Evolutionary conservation across 257 asterid species (phyloP), one percentile per base, ranked within the genome.

Genomic region (Scutellaria barbata): DNA sequence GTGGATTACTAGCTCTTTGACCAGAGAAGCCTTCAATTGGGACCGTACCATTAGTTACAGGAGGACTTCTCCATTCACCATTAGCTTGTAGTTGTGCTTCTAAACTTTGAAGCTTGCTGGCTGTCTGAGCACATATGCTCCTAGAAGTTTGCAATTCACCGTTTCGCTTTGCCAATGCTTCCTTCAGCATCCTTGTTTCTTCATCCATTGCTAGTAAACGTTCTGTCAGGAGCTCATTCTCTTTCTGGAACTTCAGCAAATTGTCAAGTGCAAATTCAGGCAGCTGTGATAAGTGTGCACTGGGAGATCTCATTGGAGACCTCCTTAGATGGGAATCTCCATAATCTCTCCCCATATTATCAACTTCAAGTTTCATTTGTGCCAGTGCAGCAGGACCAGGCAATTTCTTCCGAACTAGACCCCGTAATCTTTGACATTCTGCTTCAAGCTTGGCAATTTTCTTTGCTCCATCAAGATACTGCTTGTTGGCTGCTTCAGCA

Each of bases 341-440:
- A 68, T 81, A 80, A 71, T 89, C 94, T 43, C 89, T 76, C 20
- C 95, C 96, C 76, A 89, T 73, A 74, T 75, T 88, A 71, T 95
- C 98, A 48, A 92, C 98, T 81, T 92, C 99, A 33, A 89, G 89
- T 74, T 92, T 95, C 99, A 95, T 92, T 60, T 95, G 98, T 53
- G 98, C 96, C 76, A 95, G 40, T 18, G 98, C 98, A 74, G 95
- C 97, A 41, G 99, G 98, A 37, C 99, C 98, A 3, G 98, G 99
- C 70, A 95, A 66, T 81, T 92, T 92, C 84, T 92, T 95, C 57
- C 94, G 80, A 65, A 95, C 98, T 81, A 95, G 98, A 46, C 94
- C 92, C 59, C 98, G 86, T 74, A 95, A 79, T 80, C 99, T 85
- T 80, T 95, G 99, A 76, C 96, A 89, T 83, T 95, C 99, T 14